Conservation (phyloP, 257 asterid genomes). For the Paulownia fortunei region DNA sequence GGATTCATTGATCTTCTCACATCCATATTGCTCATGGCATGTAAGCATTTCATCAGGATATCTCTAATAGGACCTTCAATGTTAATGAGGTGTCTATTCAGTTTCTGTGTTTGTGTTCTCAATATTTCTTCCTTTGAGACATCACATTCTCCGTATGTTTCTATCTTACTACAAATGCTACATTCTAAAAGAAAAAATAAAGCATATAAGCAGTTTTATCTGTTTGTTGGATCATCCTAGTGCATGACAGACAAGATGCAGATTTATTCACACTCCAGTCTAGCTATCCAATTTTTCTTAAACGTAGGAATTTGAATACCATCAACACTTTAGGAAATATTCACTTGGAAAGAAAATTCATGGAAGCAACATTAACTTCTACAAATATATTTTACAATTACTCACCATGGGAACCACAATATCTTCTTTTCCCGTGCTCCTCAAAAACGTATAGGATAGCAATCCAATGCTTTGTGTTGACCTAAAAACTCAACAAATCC, state of each 20-base stretch:
- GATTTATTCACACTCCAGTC: neutral
- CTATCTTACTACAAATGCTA: neutral
- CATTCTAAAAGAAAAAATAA: neutral
- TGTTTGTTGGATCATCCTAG: neutral
- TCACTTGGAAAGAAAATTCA: constrained; percentile 2
- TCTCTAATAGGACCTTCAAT: neutral
- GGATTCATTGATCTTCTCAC: neutral
- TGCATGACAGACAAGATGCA: constrained; percentile 10
- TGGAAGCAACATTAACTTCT: constrained; percentile 2
- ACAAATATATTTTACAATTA: neutral
- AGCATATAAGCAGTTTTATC: neutral
- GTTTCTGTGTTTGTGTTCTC: neutral
- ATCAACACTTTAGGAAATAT: neutral
- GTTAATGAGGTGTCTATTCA: neutral
- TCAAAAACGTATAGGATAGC: constrained; percentile 83
- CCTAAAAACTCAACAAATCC: constrained; percentile 43
- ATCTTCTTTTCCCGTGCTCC: constrained; percentile 79
- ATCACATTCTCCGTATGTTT: neutral
- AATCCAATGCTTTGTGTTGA: constrained; percentile 85
- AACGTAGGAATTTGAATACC: neutral
- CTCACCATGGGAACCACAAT: constrained; percentile 91
- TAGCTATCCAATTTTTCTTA: neutral
- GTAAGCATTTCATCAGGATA: neutral
- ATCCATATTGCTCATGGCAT: neutral
- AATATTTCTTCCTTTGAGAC: neutral